Percentiles rank a stretch among this genome's conserved stretches.
Conservation (phyloP, 2,329 filamentous ascomycete species). For the Colletotrichum lindemuthianum region DNA sequence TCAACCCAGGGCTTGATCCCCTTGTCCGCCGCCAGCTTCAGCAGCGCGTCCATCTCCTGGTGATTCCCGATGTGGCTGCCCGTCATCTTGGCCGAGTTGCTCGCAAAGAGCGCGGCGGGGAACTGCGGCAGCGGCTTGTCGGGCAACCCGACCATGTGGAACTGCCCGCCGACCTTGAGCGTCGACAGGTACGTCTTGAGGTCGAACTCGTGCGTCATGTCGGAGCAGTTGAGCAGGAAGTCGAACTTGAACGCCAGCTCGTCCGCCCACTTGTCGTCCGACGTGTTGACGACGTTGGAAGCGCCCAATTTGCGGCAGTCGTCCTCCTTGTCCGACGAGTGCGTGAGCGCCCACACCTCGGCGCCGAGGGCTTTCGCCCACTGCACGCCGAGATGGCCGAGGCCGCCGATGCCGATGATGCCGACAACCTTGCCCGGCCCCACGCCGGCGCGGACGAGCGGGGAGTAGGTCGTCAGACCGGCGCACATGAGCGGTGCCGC, state of each 20-base stretch:
- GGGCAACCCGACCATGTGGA: slow-evolving; percentile 68
- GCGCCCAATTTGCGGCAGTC: slow-evolving; percentile 73
- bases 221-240: slow-evolving; percentile 61
- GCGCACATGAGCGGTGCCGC: slow-evolving; percentile 80
- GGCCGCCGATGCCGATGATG: slow-evolving; percentile 76
- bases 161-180: slow-evolving; percentile 62
- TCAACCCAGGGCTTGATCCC: slow-evolving; percentile 67
- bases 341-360: slow-evolving; percentile 72
- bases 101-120: slow-evolving; percentile 53
- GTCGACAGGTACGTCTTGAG: slow-evolving; percentile 61
- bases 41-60: slow-evolving; percentile 67
- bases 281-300: slow-evolving; percentile 59
- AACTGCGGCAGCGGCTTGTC: slow-evolving; percentile 59
- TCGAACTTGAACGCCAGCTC: slow-evolving; percentile 62
- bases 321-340: slow-evolving; percentile 65
- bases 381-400: slow-evolving; percentile 78
- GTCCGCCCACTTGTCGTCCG: slow-evolving; percentile 66
- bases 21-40: slow-evolving; percentile 66
- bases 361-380: slow-evolving; percentile 77
- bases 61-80: slow-evolving; percentile 70
- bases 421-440: slow-evolving; percentile 78
- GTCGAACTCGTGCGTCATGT: slow-evolving; percentile 64
- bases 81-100: slow-evolving; percentile 49
- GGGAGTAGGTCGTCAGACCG: slow-evolving; percentile 78
- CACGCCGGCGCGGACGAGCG: slow-evolving; percentile 72